phyloP scores from a whole-genome alignment of 2,329 filamentous ascomycete genomes.

The Colletotrichum agaves region DNA sequence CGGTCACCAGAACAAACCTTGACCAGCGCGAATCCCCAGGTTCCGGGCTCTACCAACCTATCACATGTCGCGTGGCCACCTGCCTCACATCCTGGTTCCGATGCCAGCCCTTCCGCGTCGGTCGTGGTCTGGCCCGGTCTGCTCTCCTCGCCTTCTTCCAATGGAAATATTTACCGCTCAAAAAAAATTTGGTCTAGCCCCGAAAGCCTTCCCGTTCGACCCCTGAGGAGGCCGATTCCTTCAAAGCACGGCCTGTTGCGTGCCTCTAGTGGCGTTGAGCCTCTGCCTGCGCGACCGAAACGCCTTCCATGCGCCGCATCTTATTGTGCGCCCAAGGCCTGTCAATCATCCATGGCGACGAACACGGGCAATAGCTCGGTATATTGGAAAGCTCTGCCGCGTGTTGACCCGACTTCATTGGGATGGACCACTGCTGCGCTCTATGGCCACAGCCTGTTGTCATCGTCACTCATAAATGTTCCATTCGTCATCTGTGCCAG shows the following conservation, averaged over 20 bases:
- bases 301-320: constrained; percentile 38
- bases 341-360: neutral
- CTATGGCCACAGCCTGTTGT: no score
- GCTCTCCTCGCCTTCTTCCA: neutral
- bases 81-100: constrained; percentile 7
- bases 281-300: constrained; percentile 33
- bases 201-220: constrained; percentile 34
- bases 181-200: constrained; percentile 15
- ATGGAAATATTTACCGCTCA: constrained; percentile 7
- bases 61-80: constrained; percentile 5
- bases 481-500: neutral
- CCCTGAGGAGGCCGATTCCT: constrained; percentile 32
- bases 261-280: constrained; percentile 31
- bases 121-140: neutral
- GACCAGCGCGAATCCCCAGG: constrained; percentile 3
- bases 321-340: constrained; percentile 36
- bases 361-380: neutral
- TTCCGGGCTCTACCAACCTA: constrained; percentile 21
- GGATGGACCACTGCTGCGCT: no score
- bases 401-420: no score
- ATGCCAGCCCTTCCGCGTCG: constrained; percentile 12
- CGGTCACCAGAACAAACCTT: neutral
- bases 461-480: neutral
- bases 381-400: neutral
- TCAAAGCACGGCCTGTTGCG: constrained; percentile 24